phyloP scores from a whole-genome alignment of 225 moss, liverwort and hornwort genomes.

The Takakia lepidozioides region DNA sequence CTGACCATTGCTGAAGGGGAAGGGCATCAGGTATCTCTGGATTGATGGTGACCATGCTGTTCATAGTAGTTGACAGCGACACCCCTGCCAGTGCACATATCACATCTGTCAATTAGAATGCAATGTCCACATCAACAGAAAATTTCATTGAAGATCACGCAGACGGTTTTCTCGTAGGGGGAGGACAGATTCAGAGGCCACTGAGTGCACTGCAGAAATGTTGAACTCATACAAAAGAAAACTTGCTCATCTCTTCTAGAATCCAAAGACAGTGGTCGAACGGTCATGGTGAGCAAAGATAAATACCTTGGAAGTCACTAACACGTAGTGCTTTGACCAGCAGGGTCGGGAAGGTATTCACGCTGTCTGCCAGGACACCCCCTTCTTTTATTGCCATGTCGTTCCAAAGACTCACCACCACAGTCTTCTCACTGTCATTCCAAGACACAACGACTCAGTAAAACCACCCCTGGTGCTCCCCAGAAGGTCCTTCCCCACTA shows the following conservation, averaged over 20 bases:
- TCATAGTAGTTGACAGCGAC: constrained; percentile 59
- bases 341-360: constrained; percentile 42
- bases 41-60: constrained; percentile 53
- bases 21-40: constrained; percentile 46
- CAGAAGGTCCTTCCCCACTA: not conserved
- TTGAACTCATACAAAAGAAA: not conserved
- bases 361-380: constrained; percentile 29
- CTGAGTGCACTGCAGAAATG: not conserved
- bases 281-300: no score
- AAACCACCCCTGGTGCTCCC: no score
- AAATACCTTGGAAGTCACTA: constrained; percentile 73
- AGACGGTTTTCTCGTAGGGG: no score
- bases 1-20: constrained; percentile 54
- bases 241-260: no score
- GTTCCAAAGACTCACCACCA: constrained; percentile 75
- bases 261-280: no score
- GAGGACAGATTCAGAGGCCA: not conserved
- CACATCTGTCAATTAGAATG: no score
- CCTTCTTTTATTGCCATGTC: constrained; percentile 54
- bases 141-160: no score
- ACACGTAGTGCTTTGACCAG: constrained; percentile 49
- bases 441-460: no score
- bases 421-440: constrained; percentile 62
- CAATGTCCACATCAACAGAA: no score
- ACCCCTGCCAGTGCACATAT: constrained; percentile 78